phyloP scores from a whole-genome alignment of 192 early-diverging fungal species.

The Gigaspora rosea region DNA sequence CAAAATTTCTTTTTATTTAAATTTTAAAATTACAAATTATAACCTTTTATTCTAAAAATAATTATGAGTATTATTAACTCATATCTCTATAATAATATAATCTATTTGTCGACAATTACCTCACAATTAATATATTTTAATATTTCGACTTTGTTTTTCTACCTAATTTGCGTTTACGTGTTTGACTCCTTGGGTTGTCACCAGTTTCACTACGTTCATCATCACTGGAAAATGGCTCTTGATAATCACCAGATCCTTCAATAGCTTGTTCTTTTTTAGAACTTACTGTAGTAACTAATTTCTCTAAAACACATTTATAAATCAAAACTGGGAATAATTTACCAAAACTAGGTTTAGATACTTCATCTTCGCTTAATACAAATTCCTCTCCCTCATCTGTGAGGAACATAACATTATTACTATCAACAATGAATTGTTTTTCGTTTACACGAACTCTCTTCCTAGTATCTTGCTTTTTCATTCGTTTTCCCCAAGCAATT shows the following conservation, averaged over 20 bases:
- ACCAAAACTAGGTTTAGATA: constrained; percentile 34
- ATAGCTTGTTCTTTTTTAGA: constrained; percentile 22
- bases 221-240: constrained; percentile 37
- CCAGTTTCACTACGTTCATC: constrained; percentile 36
- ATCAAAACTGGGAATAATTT: constrained; percentile 34
- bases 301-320: constrained; percentile 38
- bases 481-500: constrained; percentile 47
- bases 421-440: constrained; percentile 43
- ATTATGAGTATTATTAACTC: too few species aligned
- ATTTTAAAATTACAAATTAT: too few species aligned
- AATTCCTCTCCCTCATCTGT: constrained; percentile 47
- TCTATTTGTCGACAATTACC: too few species aligned
- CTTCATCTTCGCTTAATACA: constrained; percentile 38
- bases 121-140: background rate
- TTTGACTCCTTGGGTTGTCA: constrained; percentile 12
- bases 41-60: too few species aligned
- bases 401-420: constrained; percentile 39
- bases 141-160: background rate
- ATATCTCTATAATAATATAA: too few species aligned
- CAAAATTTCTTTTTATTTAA: too few species aligned
- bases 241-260: constrained; percentile 30
- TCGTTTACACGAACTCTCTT: constrained; percentile 41
- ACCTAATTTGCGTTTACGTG: background rate
- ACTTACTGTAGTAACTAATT: background rate
- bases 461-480: constrained; percentile 44